A percentile compares a stretch with the other conserved stretches of the same genome.
Evolutionary conservation across 2,329 filamentous ascomycete species (phyloP).

Genomic region (Paecilomyces niveus): DNA sequence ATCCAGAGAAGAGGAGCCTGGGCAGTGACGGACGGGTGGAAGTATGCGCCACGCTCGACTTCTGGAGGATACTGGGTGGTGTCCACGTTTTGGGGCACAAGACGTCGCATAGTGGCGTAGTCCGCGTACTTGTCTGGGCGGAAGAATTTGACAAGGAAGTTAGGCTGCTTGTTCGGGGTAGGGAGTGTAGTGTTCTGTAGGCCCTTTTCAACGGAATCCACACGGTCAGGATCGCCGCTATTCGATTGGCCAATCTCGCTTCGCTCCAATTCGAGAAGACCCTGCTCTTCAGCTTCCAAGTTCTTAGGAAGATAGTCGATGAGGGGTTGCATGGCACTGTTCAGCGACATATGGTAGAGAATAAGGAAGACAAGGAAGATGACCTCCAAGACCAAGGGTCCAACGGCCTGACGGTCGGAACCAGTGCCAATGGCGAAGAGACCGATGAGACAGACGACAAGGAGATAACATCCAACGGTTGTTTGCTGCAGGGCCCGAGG

Average conservation of each 20-base stretch:
- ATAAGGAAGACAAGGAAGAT: conserved; percentile 67
- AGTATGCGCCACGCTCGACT: conserved; percentile 62
- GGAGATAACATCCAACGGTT: conserved; percentile 74
- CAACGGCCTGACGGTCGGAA: conserved; percentile 55
- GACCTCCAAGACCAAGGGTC: conserved; percentile 69
- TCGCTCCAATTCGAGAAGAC: conserved; percentile 28
- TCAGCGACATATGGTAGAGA: conserved; percentile 66
- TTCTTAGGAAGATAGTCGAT: conserved; percentile 73
- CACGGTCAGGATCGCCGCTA: conserved; percentile 13
- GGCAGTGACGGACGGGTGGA: conserved; percentile 61
- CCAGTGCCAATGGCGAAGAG: conserved; percentile 66
- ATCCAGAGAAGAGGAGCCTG: conserved; percentile 73
- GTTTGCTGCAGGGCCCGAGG: conserved; percentile 82
- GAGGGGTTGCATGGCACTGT: conserved; percentile 66
- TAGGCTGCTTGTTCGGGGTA: conserved; percentile 23
- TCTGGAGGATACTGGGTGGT: conserved; percentile 55
- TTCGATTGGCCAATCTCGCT: conserved; percentile 10
- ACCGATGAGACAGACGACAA: conserved; percentile 75
- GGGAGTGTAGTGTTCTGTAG: conserved; percentile 15
- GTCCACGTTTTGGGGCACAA: conserved; percentile 55
- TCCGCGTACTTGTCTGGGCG: conserved; percentile 71
- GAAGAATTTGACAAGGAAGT: conserved; percentile 51
- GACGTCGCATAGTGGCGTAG: conserved; percentile 61
- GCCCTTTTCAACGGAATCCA: conserved; percentile 28
- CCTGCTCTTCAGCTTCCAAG: conserved; percentile 53